phyloP scores from a whole-genome alignment of 1,139 yeast genomes.

The Diutina sp. region DNA sequence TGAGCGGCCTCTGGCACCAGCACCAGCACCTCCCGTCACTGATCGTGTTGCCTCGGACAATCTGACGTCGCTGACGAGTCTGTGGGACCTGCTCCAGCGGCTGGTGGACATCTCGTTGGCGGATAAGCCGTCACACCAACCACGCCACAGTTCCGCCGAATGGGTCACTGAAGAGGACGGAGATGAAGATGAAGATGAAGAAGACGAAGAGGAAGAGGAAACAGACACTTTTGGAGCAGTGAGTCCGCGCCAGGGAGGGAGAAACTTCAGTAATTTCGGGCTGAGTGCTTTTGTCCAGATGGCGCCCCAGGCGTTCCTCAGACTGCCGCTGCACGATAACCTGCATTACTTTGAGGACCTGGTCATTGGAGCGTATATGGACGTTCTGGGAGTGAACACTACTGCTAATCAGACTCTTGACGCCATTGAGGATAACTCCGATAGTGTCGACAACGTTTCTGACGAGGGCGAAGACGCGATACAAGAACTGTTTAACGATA shows the following conservation, averaged over 20 bases:
- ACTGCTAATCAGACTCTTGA: not conserved
- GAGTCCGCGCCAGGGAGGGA: not conserved
- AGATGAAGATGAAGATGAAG: not conserved
- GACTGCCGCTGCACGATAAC: not conserved
- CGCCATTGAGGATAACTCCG: not conserved
- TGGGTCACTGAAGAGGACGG: not conserved
- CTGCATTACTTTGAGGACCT: constrained; percentile 1
- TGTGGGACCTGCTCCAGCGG: constrained; percentile 1
- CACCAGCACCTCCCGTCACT: not conserved
- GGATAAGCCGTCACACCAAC: not conserved
- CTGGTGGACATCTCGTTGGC: not conserved
- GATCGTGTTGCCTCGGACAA: not conserved
- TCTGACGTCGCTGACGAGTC: not conserved
- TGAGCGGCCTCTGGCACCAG: not conserved
- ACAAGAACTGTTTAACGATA: not conserved
- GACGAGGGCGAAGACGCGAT: not conserved
- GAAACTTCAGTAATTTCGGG: not conserved
- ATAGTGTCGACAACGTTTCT: not conserved
- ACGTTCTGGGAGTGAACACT: not conserved
- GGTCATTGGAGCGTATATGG: constrained; percentile 1
- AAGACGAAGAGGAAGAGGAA: not conserved
- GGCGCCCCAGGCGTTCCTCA: not conserved
- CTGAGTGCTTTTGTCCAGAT: not conserved
- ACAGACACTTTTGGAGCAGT: not conserved
- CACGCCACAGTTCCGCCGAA: not conserved